Percentiles rank a stretch among this genome's conserved stretches.
Conservation (phyloP, 192 early-diverging fungal species). For the Lobosporangium transversale region DNA sequence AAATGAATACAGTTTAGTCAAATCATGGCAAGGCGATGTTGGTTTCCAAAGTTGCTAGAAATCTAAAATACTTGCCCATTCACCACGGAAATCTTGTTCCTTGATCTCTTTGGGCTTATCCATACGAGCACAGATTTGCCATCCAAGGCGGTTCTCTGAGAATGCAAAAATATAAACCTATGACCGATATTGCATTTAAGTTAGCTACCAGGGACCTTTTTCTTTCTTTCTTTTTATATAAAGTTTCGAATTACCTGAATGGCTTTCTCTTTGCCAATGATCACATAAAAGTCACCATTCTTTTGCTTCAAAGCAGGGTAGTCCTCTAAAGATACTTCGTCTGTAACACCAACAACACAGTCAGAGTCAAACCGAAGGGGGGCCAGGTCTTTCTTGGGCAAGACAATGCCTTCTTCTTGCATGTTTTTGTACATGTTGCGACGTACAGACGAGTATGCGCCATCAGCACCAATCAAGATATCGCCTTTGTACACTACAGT, state of each 20-base stretch:
- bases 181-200: too few species aligned
- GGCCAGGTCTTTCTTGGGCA: conserved; percentile 12
- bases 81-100: conserved; percentile 23
- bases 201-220: too few species aligned
- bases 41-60: too few species aligned
- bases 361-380: conserved; percentile 22
- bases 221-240: too few species aligned
- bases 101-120: conserved; percentile 22
- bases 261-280: conserved; percentile 21
- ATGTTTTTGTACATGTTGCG: conserved; percentile 11
- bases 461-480: conserved; percentile 2
- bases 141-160: conserved; percentile 23
- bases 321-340: conserved; percentile 6
- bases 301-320: conserved; percentile 19
- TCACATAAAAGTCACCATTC: conserved; percentile 17
- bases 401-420: background rate
- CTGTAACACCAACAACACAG: conserved; percentile 20
- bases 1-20: too few species aligned
- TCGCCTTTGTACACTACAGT: background rate
- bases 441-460: conserved; percentile 25
- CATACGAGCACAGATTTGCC: conserved; percentile 18
- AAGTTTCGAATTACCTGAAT: too few species aligned
- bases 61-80: conserved; percentile 15
- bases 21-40: too few species aligned
- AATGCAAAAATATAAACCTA: conserved; percentile 18